Evolutionary conservation across 2,329 filamentous ascomycete genomes (phyloP).

Genomic region (Ophiocordyceps australis): DNA sequence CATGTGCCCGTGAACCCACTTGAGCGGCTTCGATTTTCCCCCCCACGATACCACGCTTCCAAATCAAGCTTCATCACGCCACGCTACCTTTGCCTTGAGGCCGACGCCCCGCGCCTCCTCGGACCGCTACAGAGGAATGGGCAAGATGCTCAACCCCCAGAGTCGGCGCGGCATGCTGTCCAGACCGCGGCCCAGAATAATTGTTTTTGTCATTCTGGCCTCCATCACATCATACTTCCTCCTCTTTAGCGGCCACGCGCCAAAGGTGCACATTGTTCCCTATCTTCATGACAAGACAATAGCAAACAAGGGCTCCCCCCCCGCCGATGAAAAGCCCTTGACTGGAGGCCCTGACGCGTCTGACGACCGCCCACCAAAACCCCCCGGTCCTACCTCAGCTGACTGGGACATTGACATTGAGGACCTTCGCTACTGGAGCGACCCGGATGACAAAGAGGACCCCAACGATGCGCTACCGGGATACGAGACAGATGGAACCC

Average conservation of each 20-base stretch:
- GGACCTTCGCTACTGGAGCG: constrained; percentile 16
- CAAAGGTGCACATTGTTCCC: constrained; percentile 16
- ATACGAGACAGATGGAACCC: constrained; percentile 17
- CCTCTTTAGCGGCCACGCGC: constrained; percentile 16
- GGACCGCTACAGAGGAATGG: constrained; percentile 6
- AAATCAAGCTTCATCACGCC: too few species aligned
- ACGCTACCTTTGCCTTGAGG: too few species aligned
- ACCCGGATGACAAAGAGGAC: constrained; percentile 16
- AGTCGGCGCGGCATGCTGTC: constrained; percentile 11
- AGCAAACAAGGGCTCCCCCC: background rate
- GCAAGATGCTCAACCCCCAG: constrained; percentile 14
- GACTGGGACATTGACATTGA: constrained; percentile 16
- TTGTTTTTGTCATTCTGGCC: constrained; percentile 21
- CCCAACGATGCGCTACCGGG: constrained; percentile 15
- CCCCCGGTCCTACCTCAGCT: background rate
- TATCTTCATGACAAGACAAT: constrained; percentile 5
- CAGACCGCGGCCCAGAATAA: constrained; percentile 20
- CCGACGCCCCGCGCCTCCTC: too few species aligned
- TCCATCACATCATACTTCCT: constrained; percentile 23
- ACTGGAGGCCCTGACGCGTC: constrained; percentile 1
- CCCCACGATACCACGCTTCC: too few species aligned
- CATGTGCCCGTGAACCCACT: too few species aligned
- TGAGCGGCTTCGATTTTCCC: too few species aligned
- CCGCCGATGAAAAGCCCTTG: background rate
- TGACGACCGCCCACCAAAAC: too few species aligned